A percentile compares a stretch with the other conserved stretches of the same genome.
These are phyloP conservation scores for Lavandula angustifolia DNA, from an alignment of 257 asterid genomes.

Conservation along the genomic window DNA sequence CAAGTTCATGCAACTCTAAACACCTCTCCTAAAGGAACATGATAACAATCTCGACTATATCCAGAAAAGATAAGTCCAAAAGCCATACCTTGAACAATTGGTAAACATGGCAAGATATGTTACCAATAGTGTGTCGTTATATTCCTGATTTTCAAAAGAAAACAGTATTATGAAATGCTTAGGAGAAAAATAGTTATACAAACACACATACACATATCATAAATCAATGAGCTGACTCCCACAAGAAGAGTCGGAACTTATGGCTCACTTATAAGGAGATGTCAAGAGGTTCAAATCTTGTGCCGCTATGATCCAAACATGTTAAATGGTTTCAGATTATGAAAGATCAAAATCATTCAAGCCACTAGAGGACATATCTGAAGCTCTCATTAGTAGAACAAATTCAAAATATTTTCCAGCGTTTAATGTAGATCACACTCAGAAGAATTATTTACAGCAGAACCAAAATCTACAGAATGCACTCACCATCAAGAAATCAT, in stretches of 20 bases:
- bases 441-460: conserved; percentile 11
- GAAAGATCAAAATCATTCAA: not conserved
- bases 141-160: conserved; percentile 58
- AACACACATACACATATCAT: not conserved
- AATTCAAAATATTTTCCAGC: not conserved
- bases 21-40: not conserved
- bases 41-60: conserved; percentile 8
- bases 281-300: not conserved
- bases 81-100: conserved; percentile 87
- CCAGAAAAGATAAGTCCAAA: not conserved
- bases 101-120: conserved; percentile 94
- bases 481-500: conserved; percentile 94
- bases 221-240: not conserved
- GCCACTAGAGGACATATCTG: conserved; percentile 12
- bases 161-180: conserved; percentile 24
- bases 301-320: not conserved
- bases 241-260: not conserved
- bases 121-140: conserved; percentile 76
- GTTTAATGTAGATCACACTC: not conserved
- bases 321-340: not conserved
- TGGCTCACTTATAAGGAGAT: not conserved
- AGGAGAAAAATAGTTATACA: not conserved
- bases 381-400: conserved; percentile 2
- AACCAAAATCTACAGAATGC: conserved; percentile 15
- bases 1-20: not conserved